Conservation (phyloP, 2,329 filamentous ascomycete genomes). For the Hyphodiscus sp. region DNA sequence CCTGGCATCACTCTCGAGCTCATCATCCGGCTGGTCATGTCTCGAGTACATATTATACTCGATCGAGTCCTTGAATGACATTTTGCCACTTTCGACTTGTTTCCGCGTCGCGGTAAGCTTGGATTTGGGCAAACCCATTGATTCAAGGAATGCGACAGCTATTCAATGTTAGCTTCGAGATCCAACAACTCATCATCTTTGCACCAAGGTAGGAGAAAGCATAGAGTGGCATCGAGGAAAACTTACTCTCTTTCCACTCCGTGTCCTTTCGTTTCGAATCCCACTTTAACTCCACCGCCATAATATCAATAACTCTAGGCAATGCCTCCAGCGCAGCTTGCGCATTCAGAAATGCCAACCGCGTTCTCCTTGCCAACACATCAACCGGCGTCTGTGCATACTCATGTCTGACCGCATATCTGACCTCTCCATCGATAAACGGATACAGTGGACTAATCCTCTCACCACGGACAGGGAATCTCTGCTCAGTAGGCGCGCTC, state of each 20-base stretch:
- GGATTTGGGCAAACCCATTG: slow-evolving; percentile 58
- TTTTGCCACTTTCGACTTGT: slow-evolving; percentile 54
- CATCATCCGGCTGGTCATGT: slow-evolving; percentile 44
- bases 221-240: background rate
- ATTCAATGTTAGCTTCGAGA: background rate
- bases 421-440: slow-evolving; percentile 85
- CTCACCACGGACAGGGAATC: slow-evolving; percentile 78
- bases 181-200: background rate
- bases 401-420: slow-evolving; percentile 82
- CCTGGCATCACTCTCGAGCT: slow-evolving; percentile 26
- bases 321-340: slow-evolving; percentile 84
- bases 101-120: slow-evolving; percentile 51
- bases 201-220: background rate
- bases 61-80: slow-evolving; percentile 49
- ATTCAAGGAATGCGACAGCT: slow-evolving; percentile 55
- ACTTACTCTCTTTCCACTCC: slow-evolving; percentile 73
- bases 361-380: slow-evolving; percentile 75
- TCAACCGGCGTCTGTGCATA: slow-evolving; percentile 89
- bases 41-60: slow-evolving; percentile 59
- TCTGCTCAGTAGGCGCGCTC: slow-evolving; percentile 66
- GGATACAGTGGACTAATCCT: slow-evolving; percentile 77
- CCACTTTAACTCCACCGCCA: slow-evolving; percentile 81
- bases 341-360: slow-evolving; percentile 85
- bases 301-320: slow-evolving; percentile 80
- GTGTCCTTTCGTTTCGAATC: slow-evolving; percentile 61